Conservation (phyloP, 148 eudicot species). For the Amaranthus cruentus region DNA sequence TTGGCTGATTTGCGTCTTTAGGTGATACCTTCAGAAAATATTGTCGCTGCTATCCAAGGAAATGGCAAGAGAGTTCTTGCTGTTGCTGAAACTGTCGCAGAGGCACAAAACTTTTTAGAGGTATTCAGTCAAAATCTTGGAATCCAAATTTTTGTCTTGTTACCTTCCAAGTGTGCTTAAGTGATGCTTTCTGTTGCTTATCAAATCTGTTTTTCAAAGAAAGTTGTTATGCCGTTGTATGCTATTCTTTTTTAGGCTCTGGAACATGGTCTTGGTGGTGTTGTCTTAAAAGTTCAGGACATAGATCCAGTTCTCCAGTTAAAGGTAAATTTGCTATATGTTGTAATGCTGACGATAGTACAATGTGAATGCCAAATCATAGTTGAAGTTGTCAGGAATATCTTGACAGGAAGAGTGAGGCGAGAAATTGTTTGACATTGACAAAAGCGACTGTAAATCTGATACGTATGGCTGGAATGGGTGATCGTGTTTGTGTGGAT, state of each 20-base stretch:
- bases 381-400: slow-evolving; percentile 58
- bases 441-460: slow-evolving; percentile 54
- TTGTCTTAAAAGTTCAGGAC: slow-evolving; percentile 73
- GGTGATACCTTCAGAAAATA: slow-evolving; percentile 96
- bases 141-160: not conserved
- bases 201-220: not conserved
- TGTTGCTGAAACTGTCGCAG: slow-evolving; percentile 52
- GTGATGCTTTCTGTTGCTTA: not conserved
- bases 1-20: slow-evolving; percentile 19
- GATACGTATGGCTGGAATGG: slow-evolving; percentile 81
- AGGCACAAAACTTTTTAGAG: slow-evolving; percentile 82
- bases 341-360: slow-evolving; percentile 14
- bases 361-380: slow-evolving; percentile 20
- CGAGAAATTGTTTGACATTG: slow-evolving; percentile 47
- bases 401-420: slow-evolving; percentile 67
- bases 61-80: slow-evolving; percentile 62
- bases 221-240: slow-evolving; percentile 3
- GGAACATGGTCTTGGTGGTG: slow-evolving; percentile 84
- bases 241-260: slow-evolving; percentile 52
- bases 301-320: slow-evolving; percentile 58
- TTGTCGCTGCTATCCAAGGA: slow-evolving; percentile 80
- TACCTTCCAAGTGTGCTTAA: not conserved
- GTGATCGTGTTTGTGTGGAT: slow-evolving; percentile 95
- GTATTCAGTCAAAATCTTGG: slow-evolving; percentile 27
- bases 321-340: slow-evolving; percentile 46